These are phyloP conservation scores for Pseudozyma flocculosa DNA, from an alignment of 1,284 basidiomycete species.

Conservation along the genomic window DNA sequence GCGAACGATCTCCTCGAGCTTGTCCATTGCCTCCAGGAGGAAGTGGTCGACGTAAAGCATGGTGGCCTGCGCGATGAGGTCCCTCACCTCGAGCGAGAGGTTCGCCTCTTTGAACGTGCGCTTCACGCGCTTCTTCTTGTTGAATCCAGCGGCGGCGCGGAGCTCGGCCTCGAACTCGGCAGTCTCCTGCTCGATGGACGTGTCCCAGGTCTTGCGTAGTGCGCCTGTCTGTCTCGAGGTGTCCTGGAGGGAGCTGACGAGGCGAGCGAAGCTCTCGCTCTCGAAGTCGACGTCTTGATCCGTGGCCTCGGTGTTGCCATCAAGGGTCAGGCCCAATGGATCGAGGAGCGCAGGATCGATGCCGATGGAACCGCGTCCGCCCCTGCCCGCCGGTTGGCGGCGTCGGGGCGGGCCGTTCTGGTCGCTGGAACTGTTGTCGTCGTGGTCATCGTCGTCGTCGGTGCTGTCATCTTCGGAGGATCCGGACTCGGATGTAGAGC, in stretches of 20 bases:
- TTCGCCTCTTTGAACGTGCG: constrained; percentile 27
- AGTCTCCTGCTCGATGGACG: constrained; percentile 45
- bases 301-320: neutral
- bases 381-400: no score
- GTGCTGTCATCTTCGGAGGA: neutral
- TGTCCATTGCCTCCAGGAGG: constrained; percentile 70
- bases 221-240: constrained; percentile 27
- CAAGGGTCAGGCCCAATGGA: no score
- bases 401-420: no score
- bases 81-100: constrained; percentile 77
- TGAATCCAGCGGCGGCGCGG: constrained; percentile 41
- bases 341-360: constrained; percentile 12
- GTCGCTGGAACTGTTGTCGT: neutral
- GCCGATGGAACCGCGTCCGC: no score
- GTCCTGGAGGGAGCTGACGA: constrained; percentile 38
- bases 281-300: constrained; percentile 31
- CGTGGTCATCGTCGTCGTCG: neutral
- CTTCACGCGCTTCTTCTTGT: constrained; percentile 21
- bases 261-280: constrained; percentile 35
- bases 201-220: constrained; percentile 36
- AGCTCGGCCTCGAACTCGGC: constrained; percentile 52
- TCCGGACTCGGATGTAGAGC: neutral
- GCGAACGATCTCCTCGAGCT: constrained; percentile 87
- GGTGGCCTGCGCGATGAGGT: constrained; percentile 81
- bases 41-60: constrained; percentile 77